phyloP scores from a whole-genome alignment of 257 asterid genomes.

The Salvia splendens region DNA sequence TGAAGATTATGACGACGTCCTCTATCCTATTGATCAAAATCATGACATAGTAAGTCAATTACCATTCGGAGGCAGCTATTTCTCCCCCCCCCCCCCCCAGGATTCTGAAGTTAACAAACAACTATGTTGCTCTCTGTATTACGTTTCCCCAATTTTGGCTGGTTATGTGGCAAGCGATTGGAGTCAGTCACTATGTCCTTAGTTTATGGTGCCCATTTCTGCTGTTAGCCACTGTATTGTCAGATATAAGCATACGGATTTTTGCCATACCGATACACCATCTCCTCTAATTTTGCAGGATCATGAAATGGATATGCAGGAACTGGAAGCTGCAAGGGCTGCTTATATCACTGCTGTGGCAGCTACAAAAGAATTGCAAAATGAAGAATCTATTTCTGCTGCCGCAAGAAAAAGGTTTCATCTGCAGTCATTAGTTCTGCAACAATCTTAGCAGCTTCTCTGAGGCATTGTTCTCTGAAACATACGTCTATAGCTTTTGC shows the following conservation, averaged over 20 bases:
- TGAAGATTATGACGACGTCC: conserved; percentile 52
- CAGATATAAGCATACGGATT: background rate
- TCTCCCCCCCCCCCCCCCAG: conserved; percentile 3
- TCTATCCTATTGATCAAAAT: conserved; percentile 43
- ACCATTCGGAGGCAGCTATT: conserved; percentile 1
- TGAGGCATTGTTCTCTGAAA: conserved; percentile 7
- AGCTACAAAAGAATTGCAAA: conserved; percentile 70
- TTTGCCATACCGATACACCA: conserved; percentile 3
- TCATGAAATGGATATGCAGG: conserved; percentile 54
- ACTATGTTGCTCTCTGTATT: background rate
- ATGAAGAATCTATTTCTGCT: conserved; percentile 71
- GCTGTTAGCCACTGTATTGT: background rate
- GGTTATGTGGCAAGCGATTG: background rate
- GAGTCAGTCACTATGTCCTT: background rate
- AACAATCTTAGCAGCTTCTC: conserved; percentile 25
- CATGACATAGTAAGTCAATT: conserved; percentile 57
- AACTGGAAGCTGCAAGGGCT: conserved; percentile 74
- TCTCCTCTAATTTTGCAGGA: conserved; percentile 49
- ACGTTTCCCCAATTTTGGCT: background rate
- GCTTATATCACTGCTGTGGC: conserved; percentile 72
- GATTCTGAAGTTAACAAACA: conserved; percentile 1
- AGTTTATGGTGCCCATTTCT: background rate
- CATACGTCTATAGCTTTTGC: conserved; percentile 20
- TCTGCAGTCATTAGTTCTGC: conserved; percentile 62
- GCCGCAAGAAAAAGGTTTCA: conserved; percentile 74